A percentile compares a stretch with the other conserved stretches of the same genome.
Conservation (phyloP, 805 yeast genomes). For the Ogataea neopini region DNA sequence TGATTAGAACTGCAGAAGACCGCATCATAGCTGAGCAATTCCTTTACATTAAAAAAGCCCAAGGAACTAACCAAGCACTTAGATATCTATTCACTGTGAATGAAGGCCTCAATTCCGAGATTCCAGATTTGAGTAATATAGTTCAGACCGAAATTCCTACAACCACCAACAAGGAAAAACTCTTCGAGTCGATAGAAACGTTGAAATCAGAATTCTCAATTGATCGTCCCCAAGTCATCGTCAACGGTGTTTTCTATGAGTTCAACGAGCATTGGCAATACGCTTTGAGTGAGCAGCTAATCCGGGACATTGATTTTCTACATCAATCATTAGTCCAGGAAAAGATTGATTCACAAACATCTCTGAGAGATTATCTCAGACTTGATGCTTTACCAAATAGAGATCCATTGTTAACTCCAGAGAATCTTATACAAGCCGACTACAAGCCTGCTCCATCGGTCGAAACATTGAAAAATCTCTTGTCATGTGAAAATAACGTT, state of each 20-base stretch:
- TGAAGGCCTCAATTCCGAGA: conserved; percentile 11
- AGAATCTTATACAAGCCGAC: conserved; percentile 29
- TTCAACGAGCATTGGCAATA: conserved; percentile 56
- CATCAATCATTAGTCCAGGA: conserved; percentile 31
- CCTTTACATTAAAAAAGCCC: conserved; percentile 18
- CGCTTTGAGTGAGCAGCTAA: conserved; percentile 51
- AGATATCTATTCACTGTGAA: conserved; percentile 26
- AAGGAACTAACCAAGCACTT: conserved; percentile 26
- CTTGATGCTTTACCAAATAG: conserved; percentile 44
- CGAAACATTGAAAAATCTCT: conserved; percentile 4
- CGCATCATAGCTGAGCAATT: conserved; percentile 29
- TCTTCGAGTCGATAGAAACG: conserved; percentile 21
- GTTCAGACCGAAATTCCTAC: conserved; percentile 12
- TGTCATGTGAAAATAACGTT: background rate
- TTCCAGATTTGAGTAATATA: background rate
- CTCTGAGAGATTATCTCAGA: conserved; percentile 45
- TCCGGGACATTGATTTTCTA: conserved; percentile 49
- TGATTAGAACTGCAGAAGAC: conserved; percentile 35
- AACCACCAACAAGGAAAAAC: conserved; percentile 14
- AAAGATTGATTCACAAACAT: conserved; percentile 27
- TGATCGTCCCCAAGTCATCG: conserved; percentile 51
- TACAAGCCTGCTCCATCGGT: conserved; percentile 16
- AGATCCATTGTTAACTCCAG: conserved; percentile 53
- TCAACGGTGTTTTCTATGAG: conserved; percentile 69
- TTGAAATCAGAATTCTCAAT: conserved; percentile 43